Base-by-base conservation (phyloP, 345 rosid genomes). In the Orychophragmus violaceus region DNA sequence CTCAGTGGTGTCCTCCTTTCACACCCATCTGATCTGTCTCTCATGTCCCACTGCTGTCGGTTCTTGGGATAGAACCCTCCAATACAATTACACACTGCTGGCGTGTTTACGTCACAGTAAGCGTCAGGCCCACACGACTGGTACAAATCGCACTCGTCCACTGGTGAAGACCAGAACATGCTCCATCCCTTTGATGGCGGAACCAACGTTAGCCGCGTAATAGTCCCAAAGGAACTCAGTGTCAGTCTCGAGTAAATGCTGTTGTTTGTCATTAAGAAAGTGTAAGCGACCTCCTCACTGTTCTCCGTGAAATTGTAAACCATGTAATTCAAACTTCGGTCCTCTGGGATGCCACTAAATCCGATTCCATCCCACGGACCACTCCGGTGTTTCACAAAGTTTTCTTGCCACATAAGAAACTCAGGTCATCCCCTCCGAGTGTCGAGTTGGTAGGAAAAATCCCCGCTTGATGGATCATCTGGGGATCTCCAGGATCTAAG, bases 301-400 rank as follows among this genome's bases (percentile, higher is more conserved):
- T n/a, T n/a, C n/a, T n/a, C n/a, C 1, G 77, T 49, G 42, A 87
- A 85, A 3, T 46, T 39, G 59, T 74, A 81, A 0, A 19, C 10
- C 1, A 87, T 70, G 56, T 75, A n/a, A 33, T 66, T 42, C 0
- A 73, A 18, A 1, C 82, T 78, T 46, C 59, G 29, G 87, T 78
- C 78, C 24, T 87, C 95, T 2, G 91, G 88, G 12, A 79, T 82
- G 36, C 89, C 89, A 24, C 85, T 82, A 41, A 84, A 79, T 18
- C 77, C 30, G 0, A 63, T 0, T 4, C 91, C 95, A 48, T n/a
- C n/a, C n/a, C n/a, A n/a, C n/a, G n/a, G n/a, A n/a, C n/a, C n/a
- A n/a, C n/a, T n/a, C n/a, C n/a, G 50, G 24, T 35, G 18, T 0
- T 22, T 0, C 52, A 19, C 71, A 2, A 1, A 2, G 11, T 63